Conservation (phyloP, 129 eudicot species). For the Rutidosis leptorrhynchoides region DNA sequence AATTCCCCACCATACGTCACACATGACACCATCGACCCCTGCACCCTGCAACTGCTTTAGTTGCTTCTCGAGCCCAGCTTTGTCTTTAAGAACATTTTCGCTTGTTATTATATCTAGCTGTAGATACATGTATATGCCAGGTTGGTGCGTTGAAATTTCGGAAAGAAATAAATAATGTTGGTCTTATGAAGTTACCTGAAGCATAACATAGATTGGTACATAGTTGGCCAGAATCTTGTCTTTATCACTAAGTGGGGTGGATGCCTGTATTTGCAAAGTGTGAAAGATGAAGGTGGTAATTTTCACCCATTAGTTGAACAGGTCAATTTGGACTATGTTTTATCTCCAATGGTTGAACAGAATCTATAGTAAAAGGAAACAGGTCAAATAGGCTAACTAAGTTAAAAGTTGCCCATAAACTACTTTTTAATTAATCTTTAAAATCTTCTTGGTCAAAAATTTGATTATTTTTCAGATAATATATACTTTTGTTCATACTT, state of each 20-base stretch:
- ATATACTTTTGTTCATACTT: neutral
- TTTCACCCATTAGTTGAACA: neutral
- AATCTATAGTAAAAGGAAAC: neutral
- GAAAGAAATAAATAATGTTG: neutral
- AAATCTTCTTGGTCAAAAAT: no score
- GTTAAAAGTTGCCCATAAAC: neutral
- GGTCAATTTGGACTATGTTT: no score
- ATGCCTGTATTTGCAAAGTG: conserved; percentile 41
- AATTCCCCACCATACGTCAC: conserved; percentile 99
- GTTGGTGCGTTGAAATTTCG: neutral
- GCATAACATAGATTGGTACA: conserved; percentile 87
- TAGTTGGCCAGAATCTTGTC: conserved; percentile 52
- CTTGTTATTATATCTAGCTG: conserved; percentile 63
- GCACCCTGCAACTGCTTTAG: conserved; percentile 63
- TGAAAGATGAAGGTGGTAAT: conserved; percentile 10
- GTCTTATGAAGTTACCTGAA: conserved; percentile 51
- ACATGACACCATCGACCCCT: conserved; percentile 85
- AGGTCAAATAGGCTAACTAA: neutral
- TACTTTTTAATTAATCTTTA: neutral
- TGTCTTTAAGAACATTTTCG: conserved; percentile 51
- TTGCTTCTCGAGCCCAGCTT: conserved; percentile 49
- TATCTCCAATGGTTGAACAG: neutral
- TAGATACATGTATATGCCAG: neutral
- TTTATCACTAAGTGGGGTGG: conserved; percentile 29
- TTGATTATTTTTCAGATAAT: neutral